phyloP scores from a whole-genome alignment of 495 filamentous ascomycete species.

The Parathielavia hyrcaniae region DNA sequence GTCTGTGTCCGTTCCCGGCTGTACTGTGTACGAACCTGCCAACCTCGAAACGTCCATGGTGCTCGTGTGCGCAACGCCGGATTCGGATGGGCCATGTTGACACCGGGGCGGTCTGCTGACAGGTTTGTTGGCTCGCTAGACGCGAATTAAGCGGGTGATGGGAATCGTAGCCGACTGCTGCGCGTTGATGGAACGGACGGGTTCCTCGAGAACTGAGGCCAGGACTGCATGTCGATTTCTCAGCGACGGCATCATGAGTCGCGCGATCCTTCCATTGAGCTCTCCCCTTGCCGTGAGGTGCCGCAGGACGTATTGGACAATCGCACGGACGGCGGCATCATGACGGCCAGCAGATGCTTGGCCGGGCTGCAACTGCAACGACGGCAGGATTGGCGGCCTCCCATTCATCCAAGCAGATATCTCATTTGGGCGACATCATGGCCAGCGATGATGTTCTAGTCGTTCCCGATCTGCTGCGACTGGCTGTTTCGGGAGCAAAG shows the following conservation, averaged over 20 bases:
- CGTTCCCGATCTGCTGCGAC: constrained; percentile 16
- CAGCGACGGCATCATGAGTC: background rate
- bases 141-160: too few relatives aligned
- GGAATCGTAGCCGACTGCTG: too few relatives aligned
- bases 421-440: background rate
- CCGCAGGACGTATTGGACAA: background rate
- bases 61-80: constrained; percentile 1
- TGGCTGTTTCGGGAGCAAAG: constrained; percentile 23
- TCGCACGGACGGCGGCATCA: constrained; percentile 5
- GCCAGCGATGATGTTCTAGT: background rate
- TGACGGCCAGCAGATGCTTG: background rate
- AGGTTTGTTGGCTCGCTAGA: constrained; percentile 23
- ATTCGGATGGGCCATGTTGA: background rate
- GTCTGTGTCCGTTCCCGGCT: background rate
- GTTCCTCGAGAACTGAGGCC: background rate
- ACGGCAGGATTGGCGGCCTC: background rate
- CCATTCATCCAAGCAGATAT: background rate
- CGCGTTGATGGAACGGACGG: background rate
- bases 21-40: background rate
- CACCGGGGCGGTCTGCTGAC: constrained; percentile 25
- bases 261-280: background rate
- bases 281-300: background rate
- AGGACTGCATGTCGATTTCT: constrained; percentile 1
- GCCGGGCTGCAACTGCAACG: constrained; percentile 10
- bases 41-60: background rate